A percentile compares a stretch with the other conserved stretches of the same genome.
phyloP scores from a whole-genome alignment of 31 red algal species.

The Asparagopsis taxiformis region DNA sequence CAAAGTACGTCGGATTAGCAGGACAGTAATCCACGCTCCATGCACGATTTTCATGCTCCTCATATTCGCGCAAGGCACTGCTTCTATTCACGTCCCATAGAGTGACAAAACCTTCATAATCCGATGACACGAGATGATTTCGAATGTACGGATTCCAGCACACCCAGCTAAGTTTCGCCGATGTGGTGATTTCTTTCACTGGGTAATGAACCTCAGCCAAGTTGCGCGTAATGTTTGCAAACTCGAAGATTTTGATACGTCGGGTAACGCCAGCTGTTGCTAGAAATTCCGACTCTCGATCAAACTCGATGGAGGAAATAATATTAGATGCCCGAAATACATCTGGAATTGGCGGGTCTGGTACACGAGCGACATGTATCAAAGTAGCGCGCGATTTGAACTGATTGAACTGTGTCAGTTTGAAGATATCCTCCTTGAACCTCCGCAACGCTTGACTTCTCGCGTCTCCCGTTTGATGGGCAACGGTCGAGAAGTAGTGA shows the following conservation, averaged over 20 bases:
- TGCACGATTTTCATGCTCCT: conserved; percentile 89
- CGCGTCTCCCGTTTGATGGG: conserved; percentile 25
- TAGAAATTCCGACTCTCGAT: conserved; percentile 74
- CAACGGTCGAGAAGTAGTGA: conserved; percentile 34
- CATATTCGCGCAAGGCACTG: conserved; percentile 64
- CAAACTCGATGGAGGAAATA: conserved; percentile 94
- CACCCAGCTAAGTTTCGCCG: conserved; percentile 87
- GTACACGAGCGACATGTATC: conserved; percentile 48
- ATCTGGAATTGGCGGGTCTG: conserved; percentile 41
- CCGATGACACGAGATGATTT: conserved; percentile 73
- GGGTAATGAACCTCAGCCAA: conserved; percentile 83
- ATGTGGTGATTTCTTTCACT: conserved; percentile 76
- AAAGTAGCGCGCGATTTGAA: conserved; percentile 34
- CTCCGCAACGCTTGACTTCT: conserved; percentile 11
- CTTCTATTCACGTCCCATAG: conserved; percentile 76
- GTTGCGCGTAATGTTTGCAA: conserved; percentile 50
- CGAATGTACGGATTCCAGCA: conserved; percentile 92
- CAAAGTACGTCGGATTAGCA: conserved; percentile 76
- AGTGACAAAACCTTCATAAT: conserved; percentile 92
- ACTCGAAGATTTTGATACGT: conserved; percentile 96
- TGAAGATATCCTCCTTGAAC: conserved; percentile 44
- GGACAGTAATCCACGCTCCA: conserved; percentile 94
- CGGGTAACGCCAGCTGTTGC: conserved; percentile 90
- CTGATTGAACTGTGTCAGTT: conserved; percentile 49
- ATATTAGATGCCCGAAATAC: conserved; percentile 84